A percentile compares a stretch with the other conserved stretches of the same genome.
Evolutionary conservation across 106 monocot species (phyloP).

Genomic region (Allium cepa): DNA sequence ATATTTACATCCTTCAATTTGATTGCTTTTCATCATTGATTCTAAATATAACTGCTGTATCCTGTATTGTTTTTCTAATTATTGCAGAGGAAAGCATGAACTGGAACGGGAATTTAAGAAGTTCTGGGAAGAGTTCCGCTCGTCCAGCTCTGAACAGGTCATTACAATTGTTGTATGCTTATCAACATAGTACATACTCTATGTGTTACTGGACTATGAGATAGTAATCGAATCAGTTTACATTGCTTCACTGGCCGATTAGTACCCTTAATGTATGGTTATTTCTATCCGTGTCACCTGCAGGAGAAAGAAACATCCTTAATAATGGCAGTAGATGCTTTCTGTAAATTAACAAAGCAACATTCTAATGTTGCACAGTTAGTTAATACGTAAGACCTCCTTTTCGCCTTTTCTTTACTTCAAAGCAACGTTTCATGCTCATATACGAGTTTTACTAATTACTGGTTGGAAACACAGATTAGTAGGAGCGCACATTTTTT

Average conservation of each 20-base stretch:
- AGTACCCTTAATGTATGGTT: no score
- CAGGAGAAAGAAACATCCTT: constrained; percentile 97
- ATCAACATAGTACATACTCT: no score
- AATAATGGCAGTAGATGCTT: constrained; percentile 83
- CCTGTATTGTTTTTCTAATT: constrained; percentile 8
- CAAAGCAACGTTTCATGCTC: background rate
- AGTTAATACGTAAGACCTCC: constrained; percentile 59
- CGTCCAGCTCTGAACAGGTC: constrained; percentile 98
- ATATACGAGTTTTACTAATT: background rate
- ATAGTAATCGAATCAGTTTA: no score
- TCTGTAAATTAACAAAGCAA: constrained; percentile 87
- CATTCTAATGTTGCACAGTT: constrained; percentile 73
- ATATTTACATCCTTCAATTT: no score
- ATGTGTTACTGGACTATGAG: no score
- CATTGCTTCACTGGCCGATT: no score
- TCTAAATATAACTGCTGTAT: background rate
- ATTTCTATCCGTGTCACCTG: constrained; percentile 11
- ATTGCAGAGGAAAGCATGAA: constrained; percentile 83
- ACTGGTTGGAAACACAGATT: constrained; percentile 45
- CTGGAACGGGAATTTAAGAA: constrained; percentile 90
- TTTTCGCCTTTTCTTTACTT: background rate
- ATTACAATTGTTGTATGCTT: background rate
- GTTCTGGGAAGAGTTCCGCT: constrained; percentile 99
- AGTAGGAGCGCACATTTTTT: constrained; percentile 96
- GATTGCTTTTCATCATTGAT: background rate